Evolutionary conservation across 768 basidiomycete species (phyloP).

Genomic region (Cantharellus anzutake): DNA sequence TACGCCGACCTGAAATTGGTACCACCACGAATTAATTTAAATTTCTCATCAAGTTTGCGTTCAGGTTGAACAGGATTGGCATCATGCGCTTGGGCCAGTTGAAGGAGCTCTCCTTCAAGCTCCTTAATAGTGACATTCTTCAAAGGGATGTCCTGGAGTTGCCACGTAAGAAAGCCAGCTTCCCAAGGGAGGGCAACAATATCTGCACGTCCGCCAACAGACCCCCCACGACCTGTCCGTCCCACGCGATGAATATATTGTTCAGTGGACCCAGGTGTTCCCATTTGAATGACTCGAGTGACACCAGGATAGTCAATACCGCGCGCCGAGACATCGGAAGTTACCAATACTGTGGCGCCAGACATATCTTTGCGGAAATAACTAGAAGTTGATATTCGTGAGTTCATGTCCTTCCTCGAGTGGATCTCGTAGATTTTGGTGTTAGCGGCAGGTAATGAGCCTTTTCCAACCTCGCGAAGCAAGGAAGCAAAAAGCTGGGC

Average conservation of each 20-base stretch:
- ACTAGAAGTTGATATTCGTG: slow-evolving; percentile 37
- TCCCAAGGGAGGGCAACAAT: slow-evolving; percentile 70
- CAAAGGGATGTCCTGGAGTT: slow-evolving; percentile 50
- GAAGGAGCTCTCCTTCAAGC: slow-evolving; percentile 26
- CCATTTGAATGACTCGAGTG: slow-evolving; percentile 81
- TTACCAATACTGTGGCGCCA: slow-evolving; percentile 47
- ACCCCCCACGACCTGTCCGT: slow-evolving; percentile 55
- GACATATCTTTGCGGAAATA: slow-evolving; percentile 35
- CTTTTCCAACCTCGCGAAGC: slow-evolving; percentile 28
- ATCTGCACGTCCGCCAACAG: slow-evolving; percentile 47
- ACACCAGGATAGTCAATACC: slow-evolving; percentile 82
- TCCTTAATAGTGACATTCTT: slow-evolving; percentile 34
- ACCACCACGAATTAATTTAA: slow-evolving; percentile 4
- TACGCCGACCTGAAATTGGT: slow-evolving; percentile 10
- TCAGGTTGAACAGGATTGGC: slow-evolving; percentile 17
- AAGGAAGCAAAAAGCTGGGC: slow-evolving; percentile 56
- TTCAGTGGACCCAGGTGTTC: slow-evolving; percentile 47
- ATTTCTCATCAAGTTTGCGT: not conserved
- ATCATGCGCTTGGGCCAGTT: slow-evolving; percentile 32
- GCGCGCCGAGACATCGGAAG: slow-evolving; percentile 76
- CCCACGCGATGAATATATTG: slow-evolving; percentile 78
- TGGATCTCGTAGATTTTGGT: slow-evolving; percentile 66
- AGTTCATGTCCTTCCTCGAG: slow-evolving; percentile 45
- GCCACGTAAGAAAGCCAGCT: slow-evolving; percentile 38
- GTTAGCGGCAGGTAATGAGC: slow-evolving; percentile 25